These are phyloP conservation scores for Alternaria brassicicola DNA, from an alignment of 2,329 filamentous ascomycete genomes.

Conservation along the genomic window DNA sequence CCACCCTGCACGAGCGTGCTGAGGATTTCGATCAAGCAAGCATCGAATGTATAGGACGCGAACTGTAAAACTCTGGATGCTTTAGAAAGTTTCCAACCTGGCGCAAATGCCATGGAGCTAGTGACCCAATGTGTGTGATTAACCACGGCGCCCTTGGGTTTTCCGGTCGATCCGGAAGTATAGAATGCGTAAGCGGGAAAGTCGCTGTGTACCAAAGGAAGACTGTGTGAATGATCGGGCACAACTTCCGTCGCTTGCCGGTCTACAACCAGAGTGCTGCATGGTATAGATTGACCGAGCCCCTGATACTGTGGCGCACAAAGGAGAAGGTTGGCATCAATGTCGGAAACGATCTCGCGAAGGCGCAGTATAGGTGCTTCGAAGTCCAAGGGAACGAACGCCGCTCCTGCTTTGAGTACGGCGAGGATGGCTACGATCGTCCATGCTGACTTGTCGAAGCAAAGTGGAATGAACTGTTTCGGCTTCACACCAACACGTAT, in stretches of 20 bases:
- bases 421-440: constrained; percentile 46
- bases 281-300: constrained; percentile 35
- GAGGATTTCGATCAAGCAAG: constrained; percentile 55
- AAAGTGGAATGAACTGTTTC: constrained; percentile 39
- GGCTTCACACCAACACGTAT: constrained; percentile 33
- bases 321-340: constrained; percentile 37
- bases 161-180: constrained; percentile 62
- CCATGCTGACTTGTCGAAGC: constrained; percentile 47
- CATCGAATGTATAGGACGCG: constrained; percentile 54
- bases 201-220: constrained; percentile 49
- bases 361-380: constrained; percentile 46
- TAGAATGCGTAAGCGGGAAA: constrained; percentile 67
- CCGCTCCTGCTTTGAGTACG: constrained; percentile 46
- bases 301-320: constrained; percentile 33
- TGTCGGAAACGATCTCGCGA: constrained; percentile 42
- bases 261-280: constrained; percentile 41
- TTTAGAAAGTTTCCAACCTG: constrained; percentile 51
- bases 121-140: constrained; percentile 66
- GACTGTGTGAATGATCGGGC: constrained; percentile 36
- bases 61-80: constrained; percentile 63
- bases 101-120: constrained; percentile 35
- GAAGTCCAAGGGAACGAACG: constrained; percentile 49
- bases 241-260: constrained; percentile 49
- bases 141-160: constrained; percentile 67
- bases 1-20: constrained; percentile 55